These are phyloP conservation scores for Fragosphaeria purpurea DNA, from an alignment of 2,329 filamentous ascomycete genomes.

Conservation along the genomic window DNA sequence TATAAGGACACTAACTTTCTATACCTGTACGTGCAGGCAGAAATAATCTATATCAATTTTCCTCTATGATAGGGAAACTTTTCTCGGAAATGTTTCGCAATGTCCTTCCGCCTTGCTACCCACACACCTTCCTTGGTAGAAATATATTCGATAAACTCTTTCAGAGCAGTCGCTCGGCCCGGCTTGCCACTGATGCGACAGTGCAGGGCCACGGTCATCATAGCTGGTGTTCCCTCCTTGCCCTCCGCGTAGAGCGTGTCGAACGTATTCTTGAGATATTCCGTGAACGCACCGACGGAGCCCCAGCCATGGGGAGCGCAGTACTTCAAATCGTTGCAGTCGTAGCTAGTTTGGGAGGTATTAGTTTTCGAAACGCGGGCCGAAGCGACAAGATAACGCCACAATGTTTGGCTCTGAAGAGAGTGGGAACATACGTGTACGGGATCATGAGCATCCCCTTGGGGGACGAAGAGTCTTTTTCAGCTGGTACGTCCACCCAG, in stretches of 20 bases:
- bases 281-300: slow-evolving; percentile 35
- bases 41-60: no score
- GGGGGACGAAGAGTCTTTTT: slow-evolving; percentile 2
- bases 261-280: slow-evolving; percentile 40
- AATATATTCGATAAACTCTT: slow-evolving; percentile 44
- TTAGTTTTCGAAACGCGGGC: no score
- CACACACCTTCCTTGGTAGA: slow-evolving; percentile 40
- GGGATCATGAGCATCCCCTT: slow-evolving; percentile 13
- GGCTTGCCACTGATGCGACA: slow-evolving; percentile 43
- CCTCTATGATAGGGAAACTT: slow-evolving; percentile 27
- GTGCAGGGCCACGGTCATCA: slow-evolving; percentile 48
- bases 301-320: slow-evolving; percentile 26
- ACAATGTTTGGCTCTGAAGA: background rate
- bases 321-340: slow-evolving; percentile 15
- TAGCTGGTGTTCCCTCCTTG: slow-evolving; percentile 36
- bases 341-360: background rate
- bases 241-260: slow-evolving; percentile 45
- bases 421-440: slow-evolving; percentile 4
- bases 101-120: slow-evolving; percentile 43
- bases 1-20: no score
- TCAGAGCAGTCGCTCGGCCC: slow-evolving; percentile 38
- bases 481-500: slow-evolving; percentile 12
- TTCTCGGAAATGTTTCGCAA: slow-evolving; percentile 37
- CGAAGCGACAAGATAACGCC: no score
- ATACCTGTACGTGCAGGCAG: no score